Percentiles rank a stretch among this genome's conserved stretches.
Evolutionary conservation across 2,329 filamentous ascomycete species (phyloP).

Genomic region (Cytospora mali): DNA sequence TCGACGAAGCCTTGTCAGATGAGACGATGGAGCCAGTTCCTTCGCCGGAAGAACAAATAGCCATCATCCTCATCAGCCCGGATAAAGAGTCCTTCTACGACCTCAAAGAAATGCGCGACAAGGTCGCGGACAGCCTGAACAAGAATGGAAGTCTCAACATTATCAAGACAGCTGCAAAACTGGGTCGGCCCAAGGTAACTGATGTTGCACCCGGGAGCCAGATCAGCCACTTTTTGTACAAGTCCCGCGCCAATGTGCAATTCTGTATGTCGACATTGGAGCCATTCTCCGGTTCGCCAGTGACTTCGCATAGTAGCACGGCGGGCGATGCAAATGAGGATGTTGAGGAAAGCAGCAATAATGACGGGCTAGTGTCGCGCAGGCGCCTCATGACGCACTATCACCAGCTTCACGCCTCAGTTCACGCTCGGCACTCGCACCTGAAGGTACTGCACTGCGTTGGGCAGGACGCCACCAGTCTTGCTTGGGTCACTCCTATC

Average conservation of each 20-base stretch:
- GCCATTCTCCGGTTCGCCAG: constrained; percentile 58
- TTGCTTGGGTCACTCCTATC: constrained; percentile 87
- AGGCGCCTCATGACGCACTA: constrained; percentile 83
- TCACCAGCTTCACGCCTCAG: constrained; percentile 77
- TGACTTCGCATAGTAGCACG: constrained; percentile 25
- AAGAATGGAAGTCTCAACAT: constrained; percentile 74
- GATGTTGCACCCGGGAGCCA: constrained; percentile 81
- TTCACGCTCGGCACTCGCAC: constrained; percentile 83
- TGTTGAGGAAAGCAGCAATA: background rate
- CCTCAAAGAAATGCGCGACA: constrained; percentile 72
- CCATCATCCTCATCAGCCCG: constrained; percentile 87
- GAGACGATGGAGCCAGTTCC: constrained; percentile 54
- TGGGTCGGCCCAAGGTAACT: constrained; percentile 70
- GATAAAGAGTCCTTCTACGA: constrained; percentile 94
- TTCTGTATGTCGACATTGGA: constrained; percentile 87
- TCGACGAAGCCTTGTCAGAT: constrained; percentile 60
- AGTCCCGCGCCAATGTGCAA: constrained; percentile 91
- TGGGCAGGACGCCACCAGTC: constrained; percentile 71
- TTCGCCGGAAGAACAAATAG: constrained; percentile 77
- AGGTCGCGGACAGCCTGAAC: constrained; percentile 68
- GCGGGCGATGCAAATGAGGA: background rate
- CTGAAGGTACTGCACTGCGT: constrained; percentile 85
- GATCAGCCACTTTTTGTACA: constrained; percentile 92
- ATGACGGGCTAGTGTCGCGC: constrained; percentile 55
- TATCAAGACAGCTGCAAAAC: constrained; percentile 70